Conservation (phyloP, 139 green algal species). For the Chlamydomonas sp. region DNA sequence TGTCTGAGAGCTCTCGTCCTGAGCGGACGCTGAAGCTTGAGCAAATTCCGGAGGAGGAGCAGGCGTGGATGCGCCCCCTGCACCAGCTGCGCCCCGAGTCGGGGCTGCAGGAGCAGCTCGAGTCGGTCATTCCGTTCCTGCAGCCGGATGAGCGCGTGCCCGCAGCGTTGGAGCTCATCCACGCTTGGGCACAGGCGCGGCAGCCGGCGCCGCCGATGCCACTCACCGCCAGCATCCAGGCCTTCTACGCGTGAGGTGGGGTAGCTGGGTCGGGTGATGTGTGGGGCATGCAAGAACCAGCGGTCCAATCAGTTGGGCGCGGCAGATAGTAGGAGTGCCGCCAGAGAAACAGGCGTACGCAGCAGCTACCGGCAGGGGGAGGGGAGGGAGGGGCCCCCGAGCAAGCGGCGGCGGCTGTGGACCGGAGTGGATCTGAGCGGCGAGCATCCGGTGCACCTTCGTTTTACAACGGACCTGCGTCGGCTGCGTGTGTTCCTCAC, state of each 20-base stretch:
- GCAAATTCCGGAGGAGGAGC: conserved; percentile 1
- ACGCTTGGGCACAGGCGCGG: background rate
- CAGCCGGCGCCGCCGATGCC: background rate
- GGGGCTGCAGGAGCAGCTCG: background rate
- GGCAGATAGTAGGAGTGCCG: no score
- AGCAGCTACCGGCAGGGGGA: no score
- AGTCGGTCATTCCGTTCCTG: background rate
- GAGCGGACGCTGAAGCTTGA: background rate
- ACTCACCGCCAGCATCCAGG: background rate
- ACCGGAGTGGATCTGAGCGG: no score
- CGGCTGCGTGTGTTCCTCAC: no score
- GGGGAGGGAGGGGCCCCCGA: no score
- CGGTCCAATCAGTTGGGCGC: no score
- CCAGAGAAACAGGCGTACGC: no score
- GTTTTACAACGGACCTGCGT: no score
- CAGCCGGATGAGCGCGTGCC: background rate
- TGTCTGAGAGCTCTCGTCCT: background rate
- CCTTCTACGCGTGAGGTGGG: background rate
- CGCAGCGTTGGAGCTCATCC: background rate
- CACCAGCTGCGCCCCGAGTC: background rate
- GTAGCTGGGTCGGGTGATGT: background rate
- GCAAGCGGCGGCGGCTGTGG: no score
- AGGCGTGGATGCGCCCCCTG: background rate
- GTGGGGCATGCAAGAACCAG: no score
- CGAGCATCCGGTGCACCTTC: no score